Conservation (phyloP, 345 rosid genomes). For the Aquilaria yunnanensis region DNA sequence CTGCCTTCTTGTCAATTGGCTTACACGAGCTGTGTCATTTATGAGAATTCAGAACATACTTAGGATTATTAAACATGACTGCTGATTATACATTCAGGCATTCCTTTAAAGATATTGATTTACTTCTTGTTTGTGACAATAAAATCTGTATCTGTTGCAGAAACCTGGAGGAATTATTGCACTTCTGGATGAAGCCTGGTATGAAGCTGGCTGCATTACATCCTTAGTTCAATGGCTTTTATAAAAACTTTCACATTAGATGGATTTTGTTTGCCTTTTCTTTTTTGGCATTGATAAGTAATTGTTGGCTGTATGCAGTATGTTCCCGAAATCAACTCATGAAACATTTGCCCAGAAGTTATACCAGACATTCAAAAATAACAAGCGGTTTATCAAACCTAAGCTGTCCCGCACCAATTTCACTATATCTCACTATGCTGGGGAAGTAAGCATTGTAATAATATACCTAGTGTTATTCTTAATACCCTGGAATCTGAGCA, state of each 20-base stretch:
- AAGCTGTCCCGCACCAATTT: conserved; percentile 91
- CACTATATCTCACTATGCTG: conserved; percentile 86
- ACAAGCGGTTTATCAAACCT: conserved; percentile 83
- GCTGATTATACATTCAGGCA: no score
- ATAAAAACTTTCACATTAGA: background rate
- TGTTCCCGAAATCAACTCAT: conserved; percentile 91
- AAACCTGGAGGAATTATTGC: conserved; percentile 94
- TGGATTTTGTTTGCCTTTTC: conserved; percentile 25
- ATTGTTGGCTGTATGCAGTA: conserved; percentile 45
- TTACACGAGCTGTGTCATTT: background rate
- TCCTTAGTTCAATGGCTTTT: background rate
- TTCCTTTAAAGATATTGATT: no score
- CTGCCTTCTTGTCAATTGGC: background rate
- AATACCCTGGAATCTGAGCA: conserved; percentile 4
- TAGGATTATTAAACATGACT: no score
- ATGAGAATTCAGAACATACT: background rate
- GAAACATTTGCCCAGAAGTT: conserved; percentile 89
- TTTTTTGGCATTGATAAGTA: background rate
- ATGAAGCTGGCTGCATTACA: conserved; percentile 18
- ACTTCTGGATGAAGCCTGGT: conserved; percentile 97
- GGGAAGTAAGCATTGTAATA: conserved; percentile 52
- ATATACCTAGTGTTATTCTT: background rate
- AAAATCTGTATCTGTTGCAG: conserved; percentile 31
- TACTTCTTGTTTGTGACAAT: background rate
- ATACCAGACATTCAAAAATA: conserved; percentile 75